Percentiles rank a stretch among this genome's conserved stretches.
Conservation (phyloP, 2,329 filamentous ascomycete genomes). For the Ploettnerulaceae sp. region DNA sequence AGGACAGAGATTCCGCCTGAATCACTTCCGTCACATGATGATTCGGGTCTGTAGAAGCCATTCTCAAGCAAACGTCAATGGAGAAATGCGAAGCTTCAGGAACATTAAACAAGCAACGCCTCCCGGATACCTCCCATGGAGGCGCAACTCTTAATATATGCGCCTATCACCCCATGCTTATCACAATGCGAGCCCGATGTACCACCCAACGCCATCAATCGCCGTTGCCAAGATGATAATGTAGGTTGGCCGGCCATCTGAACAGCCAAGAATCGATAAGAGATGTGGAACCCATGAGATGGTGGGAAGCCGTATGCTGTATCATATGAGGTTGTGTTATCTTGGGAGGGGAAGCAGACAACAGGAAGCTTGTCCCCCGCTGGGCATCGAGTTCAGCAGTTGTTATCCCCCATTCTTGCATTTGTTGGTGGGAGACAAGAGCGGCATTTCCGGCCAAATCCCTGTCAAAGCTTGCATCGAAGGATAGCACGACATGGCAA, state of each 20-base stretch:
- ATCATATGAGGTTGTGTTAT: background rate
- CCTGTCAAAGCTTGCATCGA: too few species aligned
- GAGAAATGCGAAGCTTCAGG: too few species aligned
- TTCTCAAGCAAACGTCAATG: background rate
- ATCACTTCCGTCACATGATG: background rate
- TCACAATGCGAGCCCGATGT: background rate
- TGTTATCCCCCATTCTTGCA: too few species aligned
- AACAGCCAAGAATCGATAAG: background rate
- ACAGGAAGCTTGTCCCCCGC: too few species aligned
- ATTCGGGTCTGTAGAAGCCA: background rate
- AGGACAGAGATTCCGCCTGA: background rate
- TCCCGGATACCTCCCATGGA: background rate
- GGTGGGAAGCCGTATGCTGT: background rate
- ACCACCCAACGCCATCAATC: background rate
- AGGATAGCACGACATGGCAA: too few species aligned
- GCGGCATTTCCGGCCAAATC: too few species aligned
- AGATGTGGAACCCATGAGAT: too few species aligned
- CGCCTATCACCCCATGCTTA: background rate
- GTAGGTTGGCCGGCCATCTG: slow-evolving; percentile 3
- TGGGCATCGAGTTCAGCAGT: too few species aligned
- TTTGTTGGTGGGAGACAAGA: too few species aligned
- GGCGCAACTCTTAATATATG: background rate
- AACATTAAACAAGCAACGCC: background rate
- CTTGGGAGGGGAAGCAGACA: background rate
- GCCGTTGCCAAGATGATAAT: slow-evolving; percentile 6